Evolutionary conservation across 805 yeast genomes (phyloP).

Genomic region (Priceomyces melissophilus): DNA sequence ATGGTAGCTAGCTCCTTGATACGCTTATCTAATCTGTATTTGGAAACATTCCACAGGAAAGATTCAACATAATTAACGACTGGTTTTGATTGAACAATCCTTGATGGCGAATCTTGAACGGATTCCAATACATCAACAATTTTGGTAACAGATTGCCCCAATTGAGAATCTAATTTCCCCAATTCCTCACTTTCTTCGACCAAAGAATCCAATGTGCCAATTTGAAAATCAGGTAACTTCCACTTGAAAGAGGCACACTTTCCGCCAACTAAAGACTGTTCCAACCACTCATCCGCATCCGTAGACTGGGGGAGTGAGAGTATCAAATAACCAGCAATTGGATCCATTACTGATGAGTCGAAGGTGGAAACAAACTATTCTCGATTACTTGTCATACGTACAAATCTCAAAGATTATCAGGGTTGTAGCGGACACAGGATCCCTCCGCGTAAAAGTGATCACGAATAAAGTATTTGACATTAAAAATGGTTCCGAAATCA

Average conservation of each 20-base stretch:
- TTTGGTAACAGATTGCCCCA: slow-evolving; percentile 66
- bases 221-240: slow-evolving; percentile 79
- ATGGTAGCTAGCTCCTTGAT: slow-evolving; percentile 68
- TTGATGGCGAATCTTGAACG: slow-evolving; percentile 26
- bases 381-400: slow-evolving; percentile 1
- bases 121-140: slow-evolving; percentile 67
- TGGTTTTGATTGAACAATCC: slow-evolving; percentile 40
- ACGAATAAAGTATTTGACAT: too few relatives aligned
- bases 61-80: slow-evolving; percentile 65
- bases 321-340: slow-evolving; percentile 45
- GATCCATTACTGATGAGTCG: slow-evolving; percentile 19
- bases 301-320: slow-evolving; percentile 58
- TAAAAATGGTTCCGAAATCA: too few relatives aligned
- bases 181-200: slow-evolving; percentile 91
- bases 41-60: slow-evolving; percentile 85
- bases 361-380: neutral
- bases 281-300: slow-evolving; percentile 51
- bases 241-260: slow-evolving; percentile 54
- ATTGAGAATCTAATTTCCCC: slow-evolving; percentile 74
- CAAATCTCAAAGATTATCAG: too few relatives aligned
- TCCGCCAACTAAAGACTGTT: slow-evolving; percentile 54
- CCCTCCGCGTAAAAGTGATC: too few relatives aligned
- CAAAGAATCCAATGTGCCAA: slow-evolving; percentile 89
- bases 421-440: too few relatives aligned
- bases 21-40: slow-evolving; percentile 81